Evolutionary conservation across 495 filamentous ascomycete genomes (phyloP).

Genomic region (Paragyromitra xinjiangensis): DNA sequence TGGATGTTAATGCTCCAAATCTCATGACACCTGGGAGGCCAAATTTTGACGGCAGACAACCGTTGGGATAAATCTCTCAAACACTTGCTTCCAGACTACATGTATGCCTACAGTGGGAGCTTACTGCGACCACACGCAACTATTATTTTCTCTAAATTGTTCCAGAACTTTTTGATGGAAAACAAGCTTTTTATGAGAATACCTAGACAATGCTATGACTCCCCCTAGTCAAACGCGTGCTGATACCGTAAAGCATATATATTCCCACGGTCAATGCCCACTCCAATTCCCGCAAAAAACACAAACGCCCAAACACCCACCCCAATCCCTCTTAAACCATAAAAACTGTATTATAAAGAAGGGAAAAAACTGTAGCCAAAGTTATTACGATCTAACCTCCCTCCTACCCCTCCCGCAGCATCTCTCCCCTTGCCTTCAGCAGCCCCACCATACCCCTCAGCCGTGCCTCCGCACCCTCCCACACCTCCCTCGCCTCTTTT

Average conservation of each 20-base stretch:
- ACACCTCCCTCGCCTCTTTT: slow-evolving; percentile 52
- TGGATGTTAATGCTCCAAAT: too few species aligned
- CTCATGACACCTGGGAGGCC: too few species aligned
- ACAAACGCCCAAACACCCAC: slow-evolving; percentile 14
- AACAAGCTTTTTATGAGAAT: too few species aligned
- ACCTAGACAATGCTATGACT: neutral
- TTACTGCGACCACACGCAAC: too few species aligned
- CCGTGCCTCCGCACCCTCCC: slow-evolving; percentile 54
- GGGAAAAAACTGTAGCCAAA: neutral
- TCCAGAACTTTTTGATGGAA: too few species aligned
- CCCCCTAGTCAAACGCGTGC: neutral
- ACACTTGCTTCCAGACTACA: too few species aligned
- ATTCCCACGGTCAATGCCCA: neutral
- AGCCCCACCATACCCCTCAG: slow-evolving; percentile 54
- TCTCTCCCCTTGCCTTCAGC: slow-evolving; percentile 48
- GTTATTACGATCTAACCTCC: neutral
- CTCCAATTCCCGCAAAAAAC: neutral
- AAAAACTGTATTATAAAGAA: neutral
- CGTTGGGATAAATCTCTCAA: too few species aligned
- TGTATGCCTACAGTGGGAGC: too few species aligned
- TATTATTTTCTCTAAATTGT: too few species aligned
- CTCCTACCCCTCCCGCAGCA: neutral
- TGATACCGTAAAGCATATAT: slow-evolving; percentile 5
- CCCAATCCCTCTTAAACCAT: slow-evolving; percentile 10
- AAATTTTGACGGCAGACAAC: too few species aligned